Percentiles rank a stretch among this genome's conserved stretches.
phyloP scores from a whole-genome alignment of 1,284 basidiomycete species.

The Pseudozyma tsukubaensis region DNA sequence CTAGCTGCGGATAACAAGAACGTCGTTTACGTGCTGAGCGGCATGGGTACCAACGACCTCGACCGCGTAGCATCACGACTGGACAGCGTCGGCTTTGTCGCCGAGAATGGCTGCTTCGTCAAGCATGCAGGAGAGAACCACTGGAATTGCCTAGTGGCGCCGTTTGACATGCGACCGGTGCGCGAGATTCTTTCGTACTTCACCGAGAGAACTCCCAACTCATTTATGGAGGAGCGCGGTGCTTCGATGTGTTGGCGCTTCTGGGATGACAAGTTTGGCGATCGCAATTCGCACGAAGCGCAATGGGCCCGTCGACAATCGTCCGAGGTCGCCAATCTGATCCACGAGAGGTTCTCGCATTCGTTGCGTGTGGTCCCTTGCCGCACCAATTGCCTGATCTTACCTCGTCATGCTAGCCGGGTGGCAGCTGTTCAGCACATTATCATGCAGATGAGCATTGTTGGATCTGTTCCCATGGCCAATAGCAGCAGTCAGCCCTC shows the following conservation, averaged over 20 bases:
- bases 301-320: conserved; percentile 86
- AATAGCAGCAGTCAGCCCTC: conserved; percentile 22
- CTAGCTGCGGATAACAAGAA: conserved; percentile 77
- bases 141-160: conserved; percentile 84
- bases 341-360: conserved; percentile 72
- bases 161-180: conserved; percentile 80
- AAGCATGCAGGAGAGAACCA: conserved; percentile 72
- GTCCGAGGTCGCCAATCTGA: conserved; percentile 88
- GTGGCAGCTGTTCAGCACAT: conserved; percentile 76
- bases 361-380: conserved; percentile 64
- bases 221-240: conserved; percentile 85
- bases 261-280: conserved; percentile 74
- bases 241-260: conserved; percentile 86
- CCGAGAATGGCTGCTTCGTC: conserved; percentile 88
- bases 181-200: conserved; percentile 81
- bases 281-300: conserved; percentile 73
- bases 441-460: conserved; percentile 56
- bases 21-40: conserved; percentile 85
- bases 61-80: conserved; percentile 74
- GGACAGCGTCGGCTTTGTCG: conserved; percentile 81
- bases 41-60: conserved; percentile 76
- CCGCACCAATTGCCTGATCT: conserved; percentile 74
- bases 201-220: conserved; percentile 85
- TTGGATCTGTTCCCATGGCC: conserved; percentile 23
- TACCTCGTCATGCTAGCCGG: conserved; percentile 84